Evolutionary conservation across 768 basidiomycete species (phyloP).

Genomic region (Lyophyllum decastes): DNA sequence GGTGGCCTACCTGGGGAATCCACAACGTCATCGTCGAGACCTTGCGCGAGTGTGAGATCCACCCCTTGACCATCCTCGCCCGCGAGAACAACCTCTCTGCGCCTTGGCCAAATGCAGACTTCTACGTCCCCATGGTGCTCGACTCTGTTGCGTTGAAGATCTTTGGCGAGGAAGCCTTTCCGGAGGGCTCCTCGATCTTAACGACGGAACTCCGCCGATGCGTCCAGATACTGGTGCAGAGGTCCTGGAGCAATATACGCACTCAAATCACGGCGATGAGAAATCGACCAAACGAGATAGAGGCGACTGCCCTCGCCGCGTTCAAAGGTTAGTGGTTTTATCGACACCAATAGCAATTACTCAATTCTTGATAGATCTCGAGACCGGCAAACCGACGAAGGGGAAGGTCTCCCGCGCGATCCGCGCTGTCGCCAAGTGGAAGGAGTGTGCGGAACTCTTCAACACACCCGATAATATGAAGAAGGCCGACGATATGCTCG

Average conservation of each 20-base stretch:
- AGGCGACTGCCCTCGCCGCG: not conserved
- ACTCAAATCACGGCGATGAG: not conserved
- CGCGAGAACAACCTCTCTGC: not conserved
- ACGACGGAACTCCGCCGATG: not conserved
- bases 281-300: not conserved
- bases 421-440: conserved; percentile 6
- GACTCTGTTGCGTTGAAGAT: conserved; percentile 8
- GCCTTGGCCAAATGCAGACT: too few species aligned
- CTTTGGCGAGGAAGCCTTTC: conserved; percentile 12
- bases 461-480: not conserved
- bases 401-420: conserved; percentile 6
- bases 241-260: conserved; percentile 4
- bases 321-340: conserved; percentile 9
- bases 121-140: not conserved
- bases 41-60: conserved; percentile 6
- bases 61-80: conserved; percentile 5
- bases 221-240: conserved; percentile 1
- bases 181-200: not conserved
- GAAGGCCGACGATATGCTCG: too few species aligned
- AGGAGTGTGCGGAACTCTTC: conserved; percentile 2
- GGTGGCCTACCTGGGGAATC: conserved; percentile 13
- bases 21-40: conserved; percentile 10
- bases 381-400: not conserved
- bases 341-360: not conserved
- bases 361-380: not conserved